These are phyloP conservation scores for Beta lomatogona DNA, from an alignment of 179 eudicot species.

Conservation along the genomic window DNA sequence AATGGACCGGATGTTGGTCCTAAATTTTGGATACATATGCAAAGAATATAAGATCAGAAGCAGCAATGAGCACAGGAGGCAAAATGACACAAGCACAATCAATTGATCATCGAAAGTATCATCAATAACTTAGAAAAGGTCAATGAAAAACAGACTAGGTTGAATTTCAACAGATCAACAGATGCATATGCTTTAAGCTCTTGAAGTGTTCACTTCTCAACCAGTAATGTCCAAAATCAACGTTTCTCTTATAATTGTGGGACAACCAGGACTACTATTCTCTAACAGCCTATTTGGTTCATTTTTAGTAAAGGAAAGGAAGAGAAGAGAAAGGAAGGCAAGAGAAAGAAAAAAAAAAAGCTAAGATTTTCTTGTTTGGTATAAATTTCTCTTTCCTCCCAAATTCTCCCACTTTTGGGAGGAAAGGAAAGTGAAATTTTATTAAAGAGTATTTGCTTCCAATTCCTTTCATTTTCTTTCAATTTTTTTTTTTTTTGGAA, in stretches of 20 bases:
- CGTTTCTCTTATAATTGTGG: background rate
- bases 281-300: no score
- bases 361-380: no score
- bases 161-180: background rate
- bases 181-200: background rate
- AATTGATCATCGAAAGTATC: background rate
- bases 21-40: background rate
- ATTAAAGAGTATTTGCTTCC: no score
- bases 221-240: background rate
- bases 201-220: background rate
- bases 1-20: no score
- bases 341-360: no score
- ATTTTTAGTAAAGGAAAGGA: no score
- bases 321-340: no score
- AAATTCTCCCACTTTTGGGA: no score
- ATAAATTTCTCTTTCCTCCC: no score
- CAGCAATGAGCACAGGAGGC: background rate
- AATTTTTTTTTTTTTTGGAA: no score
- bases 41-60: background rate
- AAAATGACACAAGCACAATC: background rate
- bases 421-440: no score
- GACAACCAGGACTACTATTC: background rate
- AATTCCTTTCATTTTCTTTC: no score
- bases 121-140: background rate
- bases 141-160: background rate